Evolutionary conservation across 441 rosid genomes (phyloP).

Genomic region (Euphorbia celastroides): DNA sequence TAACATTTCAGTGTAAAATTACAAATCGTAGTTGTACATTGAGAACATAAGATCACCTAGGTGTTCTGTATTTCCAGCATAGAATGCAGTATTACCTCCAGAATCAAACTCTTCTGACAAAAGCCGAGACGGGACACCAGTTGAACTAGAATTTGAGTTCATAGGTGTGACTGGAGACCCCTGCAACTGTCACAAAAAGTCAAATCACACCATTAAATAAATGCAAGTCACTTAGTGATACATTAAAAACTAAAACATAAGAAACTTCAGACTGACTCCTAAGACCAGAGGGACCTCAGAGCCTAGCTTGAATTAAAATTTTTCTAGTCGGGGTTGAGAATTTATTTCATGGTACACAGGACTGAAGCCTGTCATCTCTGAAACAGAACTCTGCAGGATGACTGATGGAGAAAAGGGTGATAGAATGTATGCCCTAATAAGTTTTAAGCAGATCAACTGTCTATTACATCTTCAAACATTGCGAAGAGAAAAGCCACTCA

Average conservation of each 20-base stretch:
- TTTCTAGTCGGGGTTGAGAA: not conserved
- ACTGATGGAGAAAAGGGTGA: not conserved
- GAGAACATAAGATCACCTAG: slow-evolving; percentile 24
- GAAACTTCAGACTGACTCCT: not conserved
- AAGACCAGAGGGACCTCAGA: not conserved
- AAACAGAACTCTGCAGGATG: not conserved
- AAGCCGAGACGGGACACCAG: slow-evolving; percentile 53
- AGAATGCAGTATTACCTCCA: slow-evolving; percentile 38
- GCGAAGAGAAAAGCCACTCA: not conserved
- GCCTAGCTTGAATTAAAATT: not conserved
- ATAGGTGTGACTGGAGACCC: slow-evolving; percentile 77
- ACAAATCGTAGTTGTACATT: not conserved
- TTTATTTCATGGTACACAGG: not conserved
- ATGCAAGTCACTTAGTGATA: slow-evolving; percentile 4
- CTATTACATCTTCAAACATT: not conserved
- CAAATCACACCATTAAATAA: slow-evolving; percentile 13
- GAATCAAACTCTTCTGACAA: slow-evolving; percentile 73
- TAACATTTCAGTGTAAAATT: not conserved
- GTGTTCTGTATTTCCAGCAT: slow-evolving; percentile 28
- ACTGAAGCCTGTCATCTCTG: not conserved
- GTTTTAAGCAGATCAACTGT: not conserved
- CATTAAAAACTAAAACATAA: not conserved
- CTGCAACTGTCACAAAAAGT: slow-evolving; percentile 40
- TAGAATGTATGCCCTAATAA: not conserved
- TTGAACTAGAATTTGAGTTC: slow-evolving; percentile 80